phyloP scores from a whole-genome alignment of 1,284 basidiomycete species.

The Sanguinoderma infundibulare region DNA sequence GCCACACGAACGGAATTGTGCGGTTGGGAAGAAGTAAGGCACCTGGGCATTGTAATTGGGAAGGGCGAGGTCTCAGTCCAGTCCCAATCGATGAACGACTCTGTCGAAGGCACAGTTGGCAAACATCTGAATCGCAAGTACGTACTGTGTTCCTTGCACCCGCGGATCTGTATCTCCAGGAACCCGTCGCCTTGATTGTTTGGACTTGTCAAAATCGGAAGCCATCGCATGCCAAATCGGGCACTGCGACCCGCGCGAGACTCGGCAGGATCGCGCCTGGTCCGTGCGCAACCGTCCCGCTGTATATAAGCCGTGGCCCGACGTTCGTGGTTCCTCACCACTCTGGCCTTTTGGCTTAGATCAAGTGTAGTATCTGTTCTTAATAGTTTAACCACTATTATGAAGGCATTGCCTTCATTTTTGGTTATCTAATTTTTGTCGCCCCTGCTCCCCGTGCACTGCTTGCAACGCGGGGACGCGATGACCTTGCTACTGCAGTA shows the following conservation, averaged over 20 bases:
- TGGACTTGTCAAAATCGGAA: not conserved
- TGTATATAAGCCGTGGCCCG: not conserved
- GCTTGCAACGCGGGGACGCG: conserved; percentile 29
- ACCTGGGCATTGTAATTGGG: too few relatives aligned
- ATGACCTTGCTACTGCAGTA: conserved; percentile 30
- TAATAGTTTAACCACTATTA: conserved; percentile 83
- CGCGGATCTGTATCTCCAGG: not conserved
- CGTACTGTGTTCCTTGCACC: too few relatives aligned
- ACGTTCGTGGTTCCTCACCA: conserved; percentile 48
- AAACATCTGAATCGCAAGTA: too few relatives aligned
- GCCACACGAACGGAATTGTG: too few relatives aligned
- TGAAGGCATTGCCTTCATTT: conserved; percentile 40
- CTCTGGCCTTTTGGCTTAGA: conserved; percentile 96
- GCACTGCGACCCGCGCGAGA: not conserved
- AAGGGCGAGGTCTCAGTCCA: too few relatives aligned
- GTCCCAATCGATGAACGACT: too few relatives aligned
- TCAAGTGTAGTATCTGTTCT: conserved; percentile 96
- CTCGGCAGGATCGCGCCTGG: not conserved
- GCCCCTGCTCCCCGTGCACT: conserved; percentile 27
- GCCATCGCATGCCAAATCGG: not conserved
- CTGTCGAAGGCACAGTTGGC: too few relatives aligned
- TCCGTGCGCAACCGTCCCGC: conserved; percentile 4
- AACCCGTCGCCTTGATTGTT: not conserved
- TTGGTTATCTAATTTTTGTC: conserved; percentile 35
- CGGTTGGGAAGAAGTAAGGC: too few relatives aligned